Base-by-base conservation (phyloP, 805 yeast genomes). In the Starmerella gropengiesseri region DNA sequence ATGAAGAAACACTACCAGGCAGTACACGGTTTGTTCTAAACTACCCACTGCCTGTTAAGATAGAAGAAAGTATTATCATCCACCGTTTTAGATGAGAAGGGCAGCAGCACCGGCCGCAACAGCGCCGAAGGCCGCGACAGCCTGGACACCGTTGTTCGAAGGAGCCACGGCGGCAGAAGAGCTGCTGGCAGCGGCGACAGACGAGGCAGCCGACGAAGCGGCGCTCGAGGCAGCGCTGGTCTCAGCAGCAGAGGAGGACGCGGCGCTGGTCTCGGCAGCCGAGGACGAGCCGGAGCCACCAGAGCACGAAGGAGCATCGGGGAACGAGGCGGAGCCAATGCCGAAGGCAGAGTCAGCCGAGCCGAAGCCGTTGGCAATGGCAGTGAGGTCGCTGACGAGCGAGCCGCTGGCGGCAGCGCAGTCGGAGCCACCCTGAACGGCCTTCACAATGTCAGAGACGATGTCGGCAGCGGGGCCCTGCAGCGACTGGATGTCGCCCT, bases 101-200 rank as follows among this genome's bases (percentile, higher is more conserved):
- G 54, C 53, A 29, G 47, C 50, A 33, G 32, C 52, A 44, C 55
- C 56, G 37, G 54, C 51, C 35, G 38, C 52, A 32, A 49, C 52
- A 21, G 54, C 57, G 37, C 44, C 49, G 40, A 48, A 44, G 31
- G 53, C 53, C 34, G 40, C 48, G 39, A 41, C 52, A 37, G 47
- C 47, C 41, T 44, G 35, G 37, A 20, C 46, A 26, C 47, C 54
- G 40, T 45, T 52, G 47, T 48, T 50, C 40, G 40, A 13, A 16
- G 40, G 25, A 20, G 32, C 22, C 19, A 41, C 37, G n/a, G 43
- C 44, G 19, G 50, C 41, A 20, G 49, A 39, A 14, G 50, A 27
- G 34, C 32, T 40, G 19, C 41, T 20, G 27, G 41, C 34, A 12
- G 45, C 20, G 20, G 38, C 22, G 28, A 39, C 43, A n/a, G 51